Base-by-base conservation (phyloP, 345 rosid species). In the Viola odorata region DNA sequence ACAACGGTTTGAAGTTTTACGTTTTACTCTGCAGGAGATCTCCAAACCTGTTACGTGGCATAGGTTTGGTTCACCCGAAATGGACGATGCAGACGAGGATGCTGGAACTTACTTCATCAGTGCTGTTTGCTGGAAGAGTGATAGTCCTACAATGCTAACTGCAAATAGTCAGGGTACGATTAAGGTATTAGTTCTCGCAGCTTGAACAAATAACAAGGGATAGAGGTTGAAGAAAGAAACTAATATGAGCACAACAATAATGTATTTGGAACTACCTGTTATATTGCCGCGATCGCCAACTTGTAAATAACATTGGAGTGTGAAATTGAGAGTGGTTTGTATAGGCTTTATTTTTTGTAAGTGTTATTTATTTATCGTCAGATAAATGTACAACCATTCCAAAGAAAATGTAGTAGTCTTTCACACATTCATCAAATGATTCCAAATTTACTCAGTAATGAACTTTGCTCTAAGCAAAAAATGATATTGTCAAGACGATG, bases 131-230 rank as follows among this genome's bases (percentile, higher is more conserved):
- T 95, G 99, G 99, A 95, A 95, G 79, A 95, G 95, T 9, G 91
- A 85, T 50, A 84, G 96, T 67, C 91, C 97, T 41, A 95, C 97
- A 3, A 91, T 95, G 91, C 78, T 91, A 45, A 73, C 94, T 53
- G 97, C 99, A 7, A 91, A 95, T 72, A 95, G 97, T 77, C 97
- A 88, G 74, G 99, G 99, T 61, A 95, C 95, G n/a, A 91, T 91
- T 47, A 91, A 91, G 76, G 97, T 91, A 13, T 78, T 91, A 40
- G 86, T 88, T 52, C 91, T 94, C 32, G 92, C 96, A 15, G 85
- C 91, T 3, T 92, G 77, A 85, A 17, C 64, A 23, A 57, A 14
- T 37, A 7, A 11, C 39, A 3, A 17, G 44, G 4, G 17, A 8
- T 6, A 12, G 3, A 16, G 12, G 41, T 12, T 17, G 15, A 40